Conservation (phyloP, 1,284 basidiomycete genomes). For the Microbotryum violaceum region DNA sequence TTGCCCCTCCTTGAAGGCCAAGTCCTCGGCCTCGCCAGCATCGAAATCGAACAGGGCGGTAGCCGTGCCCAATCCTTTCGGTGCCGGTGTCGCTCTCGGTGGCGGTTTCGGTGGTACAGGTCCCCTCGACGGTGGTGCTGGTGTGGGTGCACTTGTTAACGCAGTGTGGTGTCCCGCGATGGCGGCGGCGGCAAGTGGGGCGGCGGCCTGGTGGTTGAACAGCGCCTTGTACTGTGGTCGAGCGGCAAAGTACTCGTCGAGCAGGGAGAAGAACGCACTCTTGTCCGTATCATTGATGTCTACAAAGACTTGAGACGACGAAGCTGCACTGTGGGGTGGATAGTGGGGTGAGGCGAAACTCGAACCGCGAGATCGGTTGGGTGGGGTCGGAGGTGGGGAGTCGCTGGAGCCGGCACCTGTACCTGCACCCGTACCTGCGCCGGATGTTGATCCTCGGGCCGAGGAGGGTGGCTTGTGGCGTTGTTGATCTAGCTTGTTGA, state of each 20-base stretch:
- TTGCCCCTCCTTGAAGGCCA: slow-evolving; percentile 23
- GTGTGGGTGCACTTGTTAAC: neutral
- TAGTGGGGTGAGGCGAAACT: neutral
- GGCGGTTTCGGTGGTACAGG: neutral
- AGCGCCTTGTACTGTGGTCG: slow-evolving; percentile 20
- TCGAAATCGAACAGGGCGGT: slow-evolving; percentile 26
- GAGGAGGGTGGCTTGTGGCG: neutral
- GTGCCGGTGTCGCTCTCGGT: neutral
- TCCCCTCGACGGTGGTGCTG: neutral
- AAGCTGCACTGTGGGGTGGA: neutral
- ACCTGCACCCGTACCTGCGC: neutral
- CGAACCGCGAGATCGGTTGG: neutral
- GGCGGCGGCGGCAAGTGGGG: no score
- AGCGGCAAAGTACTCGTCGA: slow-evolving; percentile 29
- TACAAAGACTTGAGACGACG: slow-evolving; percentile 11
- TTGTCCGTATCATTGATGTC: slow-evolving; percentile 13
- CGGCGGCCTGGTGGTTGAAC: slow-evolving; percentile 1
- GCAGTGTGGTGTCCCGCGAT: no score
- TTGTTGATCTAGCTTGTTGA: slow-evolving; percentile 17
- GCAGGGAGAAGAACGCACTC: slow-evolving; percentile 27
- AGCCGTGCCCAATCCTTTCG: slow-evolving; percentile 4
- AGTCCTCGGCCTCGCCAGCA: slow-evolving; percentile 9
- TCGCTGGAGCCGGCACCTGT: neutral
- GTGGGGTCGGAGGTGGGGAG: slow-evolving; percentile 1
- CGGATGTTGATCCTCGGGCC: neutral